These are phyloP conservation scores for Rutstroemia sp. DNA, from an alignment of 2,329 filamentous ascomycete genomes.

Conservation along the genomic window DNA sequence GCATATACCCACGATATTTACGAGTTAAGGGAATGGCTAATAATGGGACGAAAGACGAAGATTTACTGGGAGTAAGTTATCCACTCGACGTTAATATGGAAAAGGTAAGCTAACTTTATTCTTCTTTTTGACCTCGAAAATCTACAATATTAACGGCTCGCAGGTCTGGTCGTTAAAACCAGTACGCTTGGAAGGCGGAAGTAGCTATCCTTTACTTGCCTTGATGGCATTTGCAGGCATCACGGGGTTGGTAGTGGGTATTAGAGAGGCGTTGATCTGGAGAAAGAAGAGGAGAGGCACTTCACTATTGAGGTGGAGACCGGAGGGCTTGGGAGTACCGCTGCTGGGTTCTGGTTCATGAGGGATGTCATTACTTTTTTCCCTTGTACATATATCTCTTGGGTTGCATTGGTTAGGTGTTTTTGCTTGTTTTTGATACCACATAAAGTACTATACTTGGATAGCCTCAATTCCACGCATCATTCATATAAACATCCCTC, in stretches of 20 bases:
- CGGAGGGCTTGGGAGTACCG: background rate
- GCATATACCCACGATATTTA: background rate
- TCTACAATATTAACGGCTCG: slow-evolving; percentile 3
- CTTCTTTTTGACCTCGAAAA: background rate
- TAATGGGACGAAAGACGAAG: background rate
- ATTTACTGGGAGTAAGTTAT: slow-evolving; percentile 5
- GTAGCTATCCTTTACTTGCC: background rate
- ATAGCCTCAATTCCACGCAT: too few species aligned
- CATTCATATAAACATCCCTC: too few species aligned
- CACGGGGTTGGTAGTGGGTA: slow-evolving; percentile 1
- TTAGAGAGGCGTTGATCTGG: slow-evolving; percentile 1
- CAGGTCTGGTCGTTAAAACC: slow-evolving; percentile 6
- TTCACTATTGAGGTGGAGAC: slow-evolving; percentile 1
- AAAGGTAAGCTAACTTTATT: slow-evolving; percentile 2
- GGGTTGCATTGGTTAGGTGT: too few species aligned
- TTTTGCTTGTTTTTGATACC: too few species aligned
- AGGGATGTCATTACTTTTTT: too few species aligned
- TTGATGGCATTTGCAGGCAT: background rate
- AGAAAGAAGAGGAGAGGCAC: background rate
- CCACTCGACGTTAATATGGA: slow-evolving; percentile 3
- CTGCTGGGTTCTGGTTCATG: background rate
- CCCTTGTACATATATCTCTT: too few species aligned
- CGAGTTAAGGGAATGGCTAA: slow-evolving; percentile 1
- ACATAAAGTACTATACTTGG: too few species aligned
- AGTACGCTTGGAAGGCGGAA: background rate